A percentile compares a stretch with the other conserved stretches of the same genome.
Conservation (phyloP, 202 grass and related monocot species). For the Carex sylvatica region DNA sequence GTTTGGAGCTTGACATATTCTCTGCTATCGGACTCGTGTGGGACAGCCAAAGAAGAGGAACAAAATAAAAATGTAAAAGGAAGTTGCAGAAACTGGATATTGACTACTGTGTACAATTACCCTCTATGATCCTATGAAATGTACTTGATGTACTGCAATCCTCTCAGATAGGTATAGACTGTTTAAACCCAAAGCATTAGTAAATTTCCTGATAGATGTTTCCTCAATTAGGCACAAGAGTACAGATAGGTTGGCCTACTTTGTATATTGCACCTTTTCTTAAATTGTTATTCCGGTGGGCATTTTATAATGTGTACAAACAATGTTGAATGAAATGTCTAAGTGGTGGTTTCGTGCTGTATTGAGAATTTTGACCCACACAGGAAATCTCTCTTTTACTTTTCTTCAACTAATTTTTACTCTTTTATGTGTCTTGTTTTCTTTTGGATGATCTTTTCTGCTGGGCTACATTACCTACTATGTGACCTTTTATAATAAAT, state of each 20-base stretch:
- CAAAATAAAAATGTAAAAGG: neutral
- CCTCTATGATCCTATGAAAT: neutral
- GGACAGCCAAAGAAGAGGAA: neutral
- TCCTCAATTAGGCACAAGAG: neutral
- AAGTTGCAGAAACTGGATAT: neutral
- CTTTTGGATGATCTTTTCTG: neutral
- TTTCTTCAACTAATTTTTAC: neutral
- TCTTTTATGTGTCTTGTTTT: neutral
- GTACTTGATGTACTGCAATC: neutral
- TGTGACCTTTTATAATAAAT: neutral
- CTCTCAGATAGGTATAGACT: neutral
- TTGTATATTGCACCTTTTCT: too few species aligned
- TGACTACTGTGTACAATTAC: neutral
- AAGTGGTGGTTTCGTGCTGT: slow-evolving; percentile 38
- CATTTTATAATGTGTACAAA: slow-evolving; percentile 19
- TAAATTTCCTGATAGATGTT: neutral
- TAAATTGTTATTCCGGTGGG: neutral
- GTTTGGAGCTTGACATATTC: too few species aligned
- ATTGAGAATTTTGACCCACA: neutral
- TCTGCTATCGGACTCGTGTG: too few species aligned
- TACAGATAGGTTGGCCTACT: neutral
- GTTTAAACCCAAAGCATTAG: too few species aligned
- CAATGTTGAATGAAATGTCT: slow-evolving; percentile 15
- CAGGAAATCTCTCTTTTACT: slow-evolving; percentile 31
- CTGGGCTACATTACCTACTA: neutral